A percentile compares a stretch with the other conserved stretches of the same genome.
These are phyloP conservation scores for Solanum aculeatissimum DNA, from an alignment of 305 asterid species.

Conservation along the genomic window DNA sequence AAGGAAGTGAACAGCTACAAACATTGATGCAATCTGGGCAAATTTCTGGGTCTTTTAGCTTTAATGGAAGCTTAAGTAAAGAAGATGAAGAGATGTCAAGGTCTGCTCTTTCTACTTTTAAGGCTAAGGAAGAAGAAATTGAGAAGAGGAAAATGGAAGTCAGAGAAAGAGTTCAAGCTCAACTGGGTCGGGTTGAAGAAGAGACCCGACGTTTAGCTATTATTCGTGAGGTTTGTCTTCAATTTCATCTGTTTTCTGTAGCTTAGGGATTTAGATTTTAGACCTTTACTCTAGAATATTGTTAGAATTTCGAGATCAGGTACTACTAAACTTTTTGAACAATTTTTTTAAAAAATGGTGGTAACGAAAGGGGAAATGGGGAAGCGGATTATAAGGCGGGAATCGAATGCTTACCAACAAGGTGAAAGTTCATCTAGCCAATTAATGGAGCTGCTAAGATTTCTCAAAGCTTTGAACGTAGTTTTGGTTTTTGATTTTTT, in stretches of 20 bases:
- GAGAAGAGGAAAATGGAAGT: conserved; percentile 94
- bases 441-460: neutral
- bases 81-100: conserved; percentile 83
- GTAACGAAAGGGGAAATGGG: neutral
- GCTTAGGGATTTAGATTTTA: neutral
- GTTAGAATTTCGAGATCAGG: neutral
- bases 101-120: conserved; percentile 78
- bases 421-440: neutral
- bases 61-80: conserved; percentile 7
- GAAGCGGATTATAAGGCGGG: neutral
- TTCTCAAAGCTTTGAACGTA: neutral
- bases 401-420: neutral
- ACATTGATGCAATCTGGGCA: conserved; percentile 16
- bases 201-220: conserved; percentile 79
- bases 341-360: neutral
- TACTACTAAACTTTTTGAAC: neutral
- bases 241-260: neutral
- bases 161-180: conserved; percentile 77
- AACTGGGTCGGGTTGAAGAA: conserved; percentile 92
- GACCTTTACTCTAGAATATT: neutral
- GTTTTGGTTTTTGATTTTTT: neutral
- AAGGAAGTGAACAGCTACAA: conserved; percentile 6
- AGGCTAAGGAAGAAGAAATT: conserved; percentile 92
- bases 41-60: conserved; percentile 5
- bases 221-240: conserved; percentile 63